Evolutionary conservation across 176 grass and related monocot genomes (phyloP).

Genomic region (Bothriochloa decipiens): DNA sequence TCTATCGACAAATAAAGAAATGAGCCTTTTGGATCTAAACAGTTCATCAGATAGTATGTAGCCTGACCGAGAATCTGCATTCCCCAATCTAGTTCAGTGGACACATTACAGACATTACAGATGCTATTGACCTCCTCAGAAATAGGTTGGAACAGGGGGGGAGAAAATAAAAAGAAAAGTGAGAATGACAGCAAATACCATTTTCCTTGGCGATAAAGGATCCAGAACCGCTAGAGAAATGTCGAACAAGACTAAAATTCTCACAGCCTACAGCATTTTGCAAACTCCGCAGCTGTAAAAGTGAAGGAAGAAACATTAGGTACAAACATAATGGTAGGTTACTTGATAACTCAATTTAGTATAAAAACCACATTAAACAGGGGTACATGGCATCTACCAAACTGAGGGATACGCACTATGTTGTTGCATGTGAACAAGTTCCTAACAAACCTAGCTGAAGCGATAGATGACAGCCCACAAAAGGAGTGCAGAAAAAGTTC

Average conservation of each 20-base stretch:
- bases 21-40: not conserved
- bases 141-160: not conserved
- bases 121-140: not conserved
- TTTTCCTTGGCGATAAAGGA: conserved; percentile 44
- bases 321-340: not conserved
- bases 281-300: conserved; percentile 72
- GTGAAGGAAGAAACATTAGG: conserved; percentile 1
- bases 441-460: not conserved
- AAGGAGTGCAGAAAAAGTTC: not conserved
- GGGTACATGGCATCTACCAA: not conserved
- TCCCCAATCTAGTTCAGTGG: not conserved
- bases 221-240: conserved; percentile 60
- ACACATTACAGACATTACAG: not conserved
- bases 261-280: conserved; percentile 53
- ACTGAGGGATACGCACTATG: not conserved
- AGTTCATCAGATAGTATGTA: not conserved
- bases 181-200: conserved; percentile 31
- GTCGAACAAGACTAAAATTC: conserved; percentile 46
- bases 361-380: not conserved
- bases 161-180: not conserved
- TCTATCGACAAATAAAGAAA: not conserved
- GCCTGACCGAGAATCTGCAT: not conserved
- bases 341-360: not conserved
- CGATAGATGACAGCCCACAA: not conserved
- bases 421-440: not conserved